Percentiles rank a stretch among this genome's conserved stretches.
phyloP scores from a whole-genome alignment of 2,329 filamentous ascomycete species.

The Colletotrichum noveboracense region DNA sequence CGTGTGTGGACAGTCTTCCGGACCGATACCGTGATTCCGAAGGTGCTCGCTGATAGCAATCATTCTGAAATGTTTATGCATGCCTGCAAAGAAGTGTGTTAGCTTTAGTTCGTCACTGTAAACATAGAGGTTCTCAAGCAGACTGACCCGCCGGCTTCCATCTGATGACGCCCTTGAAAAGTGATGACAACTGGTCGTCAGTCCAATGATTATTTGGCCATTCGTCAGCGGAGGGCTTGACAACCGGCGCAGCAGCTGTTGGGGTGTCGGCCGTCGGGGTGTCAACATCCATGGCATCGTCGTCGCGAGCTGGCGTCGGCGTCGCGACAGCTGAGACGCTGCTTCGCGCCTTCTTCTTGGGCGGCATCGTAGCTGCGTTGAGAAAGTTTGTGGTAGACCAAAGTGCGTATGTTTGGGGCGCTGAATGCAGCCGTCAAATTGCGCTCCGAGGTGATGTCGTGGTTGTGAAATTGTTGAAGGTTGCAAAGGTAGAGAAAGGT shows the following conservation, averaged over 20 bases:
- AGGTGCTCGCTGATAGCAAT: conserved; percentile 83
- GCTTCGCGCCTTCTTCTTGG: conserved; percentile 69
- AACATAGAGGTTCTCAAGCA: not conserved
- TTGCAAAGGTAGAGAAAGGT: not conserved
- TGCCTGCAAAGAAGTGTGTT: conserved; percentile 57
- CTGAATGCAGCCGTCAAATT: not conserved
- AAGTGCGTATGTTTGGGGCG: not conserved
- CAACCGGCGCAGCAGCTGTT: conserved; percentile 40
- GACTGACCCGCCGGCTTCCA: conserved; percentile 91
- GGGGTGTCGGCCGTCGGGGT: conserved; percentile 59
- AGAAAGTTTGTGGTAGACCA: not conserved
- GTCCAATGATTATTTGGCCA: conserved; percentile 80
- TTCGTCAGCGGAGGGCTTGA: conserved; percentile 43
- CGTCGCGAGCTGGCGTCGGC: conserved; percentile 57
- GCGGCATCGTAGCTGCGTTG: conserved; percentile 60
- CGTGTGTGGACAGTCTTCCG: conserved; percentile 75
- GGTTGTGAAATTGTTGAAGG: not conserved
- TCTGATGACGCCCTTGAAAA: conserved; percentile 90
- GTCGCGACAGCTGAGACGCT: conserved; percentile 61
- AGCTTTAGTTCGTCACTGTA: conserved; percentile 21
- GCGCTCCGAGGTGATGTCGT: not conserved
- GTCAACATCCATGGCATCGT: conserved; percentile 67
- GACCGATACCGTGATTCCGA: conserved; percentile 79
- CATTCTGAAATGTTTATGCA: conserved; percentile 95
- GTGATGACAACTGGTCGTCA: conserved; percentile 89